Evolutionary conservation across 371 early-diverging fungal species (phyloP).

Genomic region (Mortierella sp.): DNA sequence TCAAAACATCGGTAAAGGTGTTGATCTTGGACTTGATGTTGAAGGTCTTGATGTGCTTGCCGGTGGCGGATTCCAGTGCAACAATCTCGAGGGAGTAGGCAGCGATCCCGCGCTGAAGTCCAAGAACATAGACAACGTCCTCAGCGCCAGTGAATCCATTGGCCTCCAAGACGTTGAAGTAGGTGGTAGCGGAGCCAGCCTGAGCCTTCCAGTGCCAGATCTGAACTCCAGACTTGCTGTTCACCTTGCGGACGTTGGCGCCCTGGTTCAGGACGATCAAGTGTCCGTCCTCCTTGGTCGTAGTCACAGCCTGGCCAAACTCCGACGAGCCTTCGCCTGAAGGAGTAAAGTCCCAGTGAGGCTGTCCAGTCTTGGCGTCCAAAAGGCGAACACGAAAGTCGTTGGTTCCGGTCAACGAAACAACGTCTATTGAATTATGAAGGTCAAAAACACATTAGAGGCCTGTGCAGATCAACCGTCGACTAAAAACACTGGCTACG

Average conservation of each 20-base stretch:
- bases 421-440: constrained; percentile 48
- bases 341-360: constrained; percentile 61
- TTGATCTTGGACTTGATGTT: constrained; percentile 32
- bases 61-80: constrained; percentile 42
- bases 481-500: no score
- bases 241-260: constrained; percentile 47
- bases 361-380: constrained; percentile 62
- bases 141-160: constrained; percentile 30
- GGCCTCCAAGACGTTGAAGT: constrained; percentile 44
- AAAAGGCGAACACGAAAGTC: constrained; percentile 64
- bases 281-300: constrained; percentile 37
- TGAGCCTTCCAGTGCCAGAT: constrained; percentile 51
- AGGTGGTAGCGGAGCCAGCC: constrained; percentile 45
- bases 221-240: constrained; percentile 40
- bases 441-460: neutral
- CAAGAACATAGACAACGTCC: constrained; percentile 40
- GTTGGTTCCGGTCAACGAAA: constrained; percentile 59
- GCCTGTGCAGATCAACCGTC: neutral
- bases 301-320: constrained; percentile 55
- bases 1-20: constrained; percentile 24
- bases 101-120: constrained; percentile 41
- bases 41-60: constrained; percentile 45
- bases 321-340: constrained; percentile 58
- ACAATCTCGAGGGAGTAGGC: constrained; percentile 37
- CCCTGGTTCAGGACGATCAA: constrained; percentile 55